A percentile compares a stretch with the other conserved stretches of the same genome.
These are phyloP conservation scores for Condylostoma magnum DNA, from an alignment of 169 alveolate genomes.

Conservation along the genomic window DNA sequence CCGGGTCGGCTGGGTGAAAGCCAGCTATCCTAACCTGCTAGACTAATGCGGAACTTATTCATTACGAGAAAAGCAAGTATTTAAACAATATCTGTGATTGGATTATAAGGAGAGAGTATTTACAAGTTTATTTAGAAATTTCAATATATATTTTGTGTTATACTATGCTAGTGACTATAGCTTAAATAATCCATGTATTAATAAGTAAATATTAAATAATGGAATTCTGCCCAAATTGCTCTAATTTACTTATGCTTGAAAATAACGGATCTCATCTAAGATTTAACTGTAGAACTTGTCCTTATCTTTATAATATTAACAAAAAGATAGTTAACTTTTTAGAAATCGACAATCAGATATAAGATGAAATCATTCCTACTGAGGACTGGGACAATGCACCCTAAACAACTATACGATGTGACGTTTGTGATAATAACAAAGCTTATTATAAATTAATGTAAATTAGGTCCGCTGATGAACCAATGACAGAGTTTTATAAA, in stretches of 20 bases:
- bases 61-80: too few relatives aligned
- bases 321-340: slow-evolving; percentile 43
- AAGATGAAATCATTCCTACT: slow-evolving; percentile 53
- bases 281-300: slow-evolving; percentile 86
- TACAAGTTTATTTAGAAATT: too few relatives aligned
- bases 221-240: slow-evolving; percentile 70
- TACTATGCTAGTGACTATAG: too few relatives aligned
- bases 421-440: slow-evolving; percentile 67
- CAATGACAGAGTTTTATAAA: slow-evolving; percentile 81
- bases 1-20: too few relatives aligned
- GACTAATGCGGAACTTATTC: too few relatives aligned
- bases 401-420: slow-evolving; percentile 68
- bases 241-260: slow-evolving; percentile 48
- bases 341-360: slow-evolving; percentile 33
- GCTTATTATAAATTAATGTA: slow-evolving; percentile 84
- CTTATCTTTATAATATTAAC: slow-evolving; percentile 69
- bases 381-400: slow-evolving; percentile 73
- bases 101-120: too few relatives aligned
- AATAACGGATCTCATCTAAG: slow-evolving; percentile 44
- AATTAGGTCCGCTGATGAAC: slow-evolving; percentile 90
- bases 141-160: too few relatives aligned
- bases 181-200: background rate
- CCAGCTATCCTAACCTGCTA: too few relatives aligned
- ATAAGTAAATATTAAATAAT: slow-evolving; percentile 31
- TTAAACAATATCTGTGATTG: too few relatives aligned